Evolutionary conservation across 2,329 filamentous ascomycete genomes (phyloP), one percentile per base, ranked within the genome.

Genomic region (Huntiella savannae): DNA sequence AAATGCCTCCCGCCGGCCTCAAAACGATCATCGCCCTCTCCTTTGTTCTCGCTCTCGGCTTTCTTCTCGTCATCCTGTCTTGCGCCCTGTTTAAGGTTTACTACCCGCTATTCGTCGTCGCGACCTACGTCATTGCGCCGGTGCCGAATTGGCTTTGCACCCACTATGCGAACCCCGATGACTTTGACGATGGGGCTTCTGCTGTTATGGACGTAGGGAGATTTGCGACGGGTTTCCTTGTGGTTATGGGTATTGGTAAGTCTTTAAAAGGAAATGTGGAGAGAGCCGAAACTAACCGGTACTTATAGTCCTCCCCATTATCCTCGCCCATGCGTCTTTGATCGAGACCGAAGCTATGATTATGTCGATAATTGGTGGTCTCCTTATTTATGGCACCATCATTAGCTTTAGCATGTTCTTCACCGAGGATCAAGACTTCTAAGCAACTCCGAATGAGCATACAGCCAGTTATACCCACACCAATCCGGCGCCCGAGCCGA

Each of bases 1-100:
- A 15, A 6, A 45, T 76, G 72, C 62, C 71, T 67, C 75, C 83
- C 69, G 86, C 91, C 56, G 91, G 91, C 61, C 79, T 98, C 59
- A 96, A 95, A 69, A 98, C 91, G 55, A 98, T 98, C 66, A 98
- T 98, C 64, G 85, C 84, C 53, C 82, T 98, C 56, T 96, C 91
- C 60, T 98, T 98, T 67, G 91, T 98, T 61, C 85, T 98, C 54
- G 91, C 91, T 56, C 91, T 98, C 57, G 91, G 91, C 57, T 98
- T 98, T 68, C 83, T 98, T 57, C 85, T 98, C 55, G 91, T 96
- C 55, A 98, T 98, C 64, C 82, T 98, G 57, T 95, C 87, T 52
- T 93, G 87, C 60, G 91, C 91, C 43, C 77, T 98, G 55, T 98
- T 82, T 74, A 75, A 88, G 60, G 84, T 85, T 64, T 98, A 93